Percentiles rank a stretch among this genome's conserved stretches.
phyloP scores from a whole-genome alignment of 1,139 yeast genomes.

The Candida buenavistaensis region DNA sequence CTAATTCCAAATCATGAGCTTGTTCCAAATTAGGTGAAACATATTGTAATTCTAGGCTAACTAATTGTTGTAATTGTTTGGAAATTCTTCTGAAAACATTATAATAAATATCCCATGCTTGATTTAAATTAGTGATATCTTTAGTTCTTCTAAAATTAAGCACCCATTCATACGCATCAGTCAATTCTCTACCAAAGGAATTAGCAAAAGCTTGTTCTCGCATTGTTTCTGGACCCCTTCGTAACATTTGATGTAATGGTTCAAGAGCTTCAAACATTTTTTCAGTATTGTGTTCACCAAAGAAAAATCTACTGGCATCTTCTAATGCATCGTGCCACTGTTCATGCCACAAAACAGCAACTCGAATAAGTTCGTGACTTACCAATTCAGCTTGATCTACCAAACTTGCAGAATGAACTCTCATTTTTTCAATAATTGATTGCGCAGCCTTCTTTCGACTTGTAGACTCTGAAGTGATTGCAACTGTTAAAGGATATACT shows the following conservation, averaged over 20 bases:
- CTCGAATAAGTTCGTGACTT: constrained; percentile 90
- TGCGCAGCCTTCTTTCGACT: constrained; percentile 90
- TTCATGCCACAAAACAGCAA: constrained; percentile 97
- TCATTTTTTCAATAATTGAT: constrained; percentile 88
- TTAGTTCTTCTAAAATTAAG: constrained; percentile 79
- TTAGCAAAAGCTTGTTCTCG: constrained; percentile 92
- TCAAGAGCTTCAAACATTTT: constrained; percentile 91
- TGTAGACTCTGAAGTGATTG: constrained; percentile 89
- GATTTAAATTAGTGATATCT: constrained; percentile 86
- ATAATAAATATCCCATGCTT: constrained; percentile 97
- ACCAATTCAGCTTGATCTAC: constrained; percentile 94
- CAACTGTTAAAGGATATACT: constrained; percentile 93
- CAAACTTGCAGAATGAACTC: constrained; percentile 77
- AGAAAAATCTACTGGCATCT: constrained; percentile 91
- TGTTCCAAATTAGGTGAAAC: constrained; percentile 88
- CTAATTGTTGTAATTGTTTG: constrained; percentile 84
- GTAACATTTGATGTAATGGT: constrained; percentile 81
- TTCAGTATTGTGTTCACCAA: constrained; percentile 92
- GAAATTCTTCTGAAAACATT: constrained; percentile 90
- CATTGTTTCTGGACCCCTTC: constrained; percentile 87
- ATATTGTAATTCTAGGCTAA: constrained; percentile 83
- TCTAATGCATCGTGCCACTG: constrained; percentile 98
- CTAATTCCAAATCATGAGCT: constrained; percentile 79
- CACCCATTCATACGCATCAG: constrained; percentile 94
- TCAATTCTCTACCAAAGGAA: constrained; percentile 89